Evolutionary conservation across 1,284 basidiomycete genomes (phyloP).

Genomic region (Leccinum cinnamomeum): DNA sequence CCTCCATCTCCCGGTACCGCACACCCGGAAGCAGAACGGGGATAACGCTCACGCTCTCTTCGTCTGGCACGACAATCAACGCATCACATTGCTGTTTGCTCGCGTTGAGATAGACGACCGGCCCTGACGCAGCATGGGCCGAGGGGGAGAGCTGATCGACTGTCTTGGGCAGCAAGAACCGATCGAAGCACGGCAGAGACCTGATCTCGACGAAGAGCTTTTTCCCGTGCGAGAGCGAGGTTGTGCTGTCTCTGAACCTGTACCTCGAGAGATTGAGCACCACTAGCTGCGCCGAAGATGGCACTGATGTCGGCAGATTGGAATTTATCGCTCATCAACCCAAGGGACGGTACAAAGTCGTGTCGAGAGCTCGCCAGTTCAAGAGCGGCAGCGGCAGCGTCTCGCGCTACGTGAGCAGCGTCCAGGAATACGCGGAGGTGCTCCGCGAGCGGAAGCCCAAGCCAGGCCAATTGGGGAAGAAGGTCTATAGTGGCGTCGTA

Average conservation of each 20-base stretch:
- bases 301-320: neutral
- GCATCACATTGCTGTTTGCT: neutral
- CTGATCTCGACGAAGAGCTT: neutral
- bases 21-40: neutral
- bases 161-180: neutral
- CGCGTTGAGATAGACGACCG: neutral
- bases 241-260: neutral
- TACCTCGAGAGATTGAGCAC: neutral
- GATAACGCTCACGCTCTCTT: neutral
- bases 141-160: neutral
- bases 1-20: neutral
- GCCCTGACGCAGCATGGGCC: neutral
- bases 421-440: neutral
- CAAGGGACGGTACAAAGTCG: neutral
- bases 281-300: neutral
- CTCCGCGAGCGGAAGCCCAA: constrained; percentile 3
- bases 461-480: constrained; percentile 8
- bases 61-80: neutral
- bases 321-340: neutral
- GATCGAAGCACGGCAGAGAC: neutral
- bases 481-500: neutral
- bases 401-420: neutral
- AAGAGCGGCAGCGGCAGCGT: neutral
- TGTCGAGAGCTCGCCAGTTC: neutral
- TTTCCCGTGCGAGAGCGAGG: neutral